These are phyloP conservation scores for Ceratocystis diversiconidia DNA, from an alignment of 2,329 filamentous ascomycete species.

Conservation along the genomic window DNA sequence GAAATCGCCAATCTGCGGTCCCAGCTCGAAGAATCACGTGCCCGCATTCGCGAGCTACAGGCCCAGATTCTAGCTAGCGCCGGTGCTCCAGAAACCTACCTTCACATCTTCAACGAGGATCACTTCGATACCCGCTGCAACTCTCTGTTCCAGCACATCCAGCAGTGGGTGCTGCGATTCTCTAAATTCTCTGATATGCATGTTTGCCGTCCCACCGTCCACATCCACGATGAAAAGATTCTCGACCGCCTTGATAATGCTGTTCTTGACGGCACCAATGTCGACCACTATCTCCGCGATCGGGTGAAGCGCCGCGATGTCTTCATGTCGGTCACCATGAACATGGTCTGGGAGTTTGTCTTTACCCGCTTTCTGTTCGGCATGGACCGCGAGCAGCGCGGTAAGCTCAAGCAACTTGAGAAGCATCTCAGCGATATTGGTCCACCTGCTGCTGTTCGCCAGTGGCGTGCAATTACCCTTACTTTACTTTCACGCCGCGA, in stretches of 20 bases:
- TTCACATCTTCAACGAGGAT: conserved; percentile 73
- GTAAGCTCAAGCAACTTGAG: conserved; percentile 92
- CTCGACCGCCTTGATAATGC: conserved; percentile 90
- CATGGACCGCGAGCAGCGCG: conserved; percentile 93
- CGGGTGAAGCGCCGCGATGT: conserved; percentile 80
- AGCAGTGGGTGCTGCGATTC: conserved; percentile 95
- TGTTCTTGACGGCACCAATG: conserved; percentile 84
- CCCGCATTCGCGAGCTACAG: conserved; percentile 40
- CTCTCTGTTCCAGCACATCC: conserved; percentile 85
- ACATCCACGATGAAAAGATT: conserved; percentile 83
- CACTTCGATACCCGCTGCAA: conserved; percentile 92
- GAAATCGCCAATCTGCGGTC: conserved; percentile 66
- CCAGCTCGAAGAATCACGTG: conserved; percentile 61
- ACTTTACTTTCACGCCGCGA: conserved; percentile 72
- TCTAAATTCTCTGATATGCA: conserved; percentile 94
- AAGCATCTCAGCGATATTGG: conserved; percentile 83
- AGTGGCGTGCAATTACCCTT: conserved; percentile 92
- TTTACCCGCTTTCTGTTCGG: conserved; percentile 97
- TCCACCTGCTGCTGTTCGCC: conserved; percentile 74
- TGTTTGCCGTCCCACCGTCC: conserved; percentile 65
- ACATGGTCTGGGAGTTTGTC: conserved; percentile 97
- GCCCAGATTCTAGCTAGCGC: conserved; percentile 37
- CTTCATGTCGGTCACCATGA: conserved; percentile 98
- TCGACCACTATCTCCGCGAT: conserved; percentile 75
- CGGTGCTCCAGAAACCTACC: conserved; percentile 46